A percentile compares a stretch with the other conserved stretches of the same genome.
These are phyloP conservation scores for Gymnopilus junonius DNA, from an alignment of 768 basidiomycete genomes.

Conservation along the genomic window DNA sequence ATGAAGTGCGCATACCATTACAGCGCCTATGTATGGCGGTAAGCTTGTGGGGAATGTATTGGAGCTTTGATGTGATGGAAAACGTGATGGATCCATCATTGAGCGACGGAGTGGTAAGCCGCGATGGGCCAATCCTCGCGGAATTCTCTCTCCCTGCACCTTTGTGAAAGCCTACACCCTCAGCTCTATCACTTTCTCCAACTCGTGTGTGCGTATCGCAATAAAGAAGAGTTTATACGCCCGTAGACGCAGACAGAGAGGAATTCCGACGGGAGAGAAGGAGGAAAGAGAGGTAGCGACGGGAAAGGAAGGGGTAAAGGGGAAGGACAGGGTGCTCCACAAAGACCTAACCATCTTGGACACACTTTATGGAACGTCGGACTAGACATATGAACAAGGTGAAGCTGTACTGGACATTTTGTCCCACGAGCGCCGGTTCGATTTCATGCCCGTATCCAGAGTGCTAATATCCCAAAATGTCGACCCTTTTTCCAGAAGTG, in stretches of 20 bases:
- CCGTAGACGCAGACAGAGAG: no score
- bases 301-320: neutral
- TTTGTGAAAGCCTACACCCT: no score
- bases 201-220: no score
- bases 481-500: neutral
- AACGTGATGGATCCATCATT: neutral
- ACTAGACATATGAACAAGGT: conserved; percentile 2
- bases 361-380: conserved; percentile 3
- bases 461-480: neutral
- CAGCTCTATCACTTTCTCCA: no score
- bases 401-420: neutral
- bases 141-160: neutral
- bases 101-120: neutral
- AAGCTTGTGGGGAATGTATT: conserved; percentile 21
- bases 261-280: neutral
- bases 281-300: neutral
- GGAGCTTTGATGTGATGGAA: neutral
- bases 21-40: conserved; percentile 28
- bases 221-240: neutral
- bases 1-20: conserved; percentile 21
- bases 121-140: no score
- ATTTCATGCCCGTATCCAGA: conserved; percentile 6
- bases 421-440: conserved; percentile 12
- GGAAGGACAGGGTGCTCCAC: neutral
- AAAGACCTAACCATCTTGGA: neutral